phyloP scores from a whole-genome alignment of 2,329 filamentous ascomycete genomes.

The Neofusicoccum kwambonambiense region DNA sequence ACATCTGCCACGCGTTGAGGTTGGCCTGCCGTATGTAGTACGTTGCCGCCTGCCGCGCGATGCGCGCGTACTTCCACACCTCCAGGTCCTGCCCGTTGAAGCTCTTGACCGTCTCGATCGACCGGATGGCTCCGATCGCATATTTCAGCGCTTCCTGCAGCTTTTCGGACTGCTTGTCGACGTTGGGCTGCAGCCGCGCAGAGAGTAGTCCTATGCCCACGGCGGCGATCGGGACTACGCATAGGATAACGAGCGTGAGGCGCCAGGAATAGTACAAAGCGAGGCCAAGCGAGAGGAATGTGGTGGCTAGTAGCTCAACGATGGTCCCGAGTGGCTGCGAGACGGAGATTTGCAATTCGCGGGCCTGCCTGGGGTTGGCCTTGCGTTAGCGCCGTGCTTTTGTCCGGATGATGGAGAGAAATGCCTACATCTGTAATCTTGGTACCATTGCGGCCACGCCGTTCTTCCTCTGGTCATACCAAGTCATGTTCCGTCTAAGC shows the following conservation, averaged over 20 bases:
- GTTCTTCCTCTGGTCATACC: slow-evolving; percentile 74
- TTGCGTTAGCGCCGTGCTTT: neutral
- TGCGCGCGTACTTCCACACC: slow-evolving; percentile 60
- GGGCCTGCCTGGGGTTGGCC: slow-evolving; percentile 64
- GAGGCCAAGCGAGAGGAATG: slow-evolving; percentile 64
- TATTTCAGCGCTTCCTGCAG: slow-evolving; percentile 71
- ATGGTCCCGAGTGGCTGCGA: slow-evolving; percentile 77
- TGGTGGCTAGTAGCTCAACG: slow-evolving; percentile 63
- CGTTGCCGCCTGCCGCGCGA: slow-evolving; percentile 58
- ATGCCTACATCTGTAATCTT: slow-evolving; percentile 68
- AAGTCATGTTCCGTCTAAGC: slow-evolving; percentile 70
- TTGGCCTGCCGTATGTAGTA: slow-evolving; percentile 68
- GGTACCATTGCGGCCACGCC: slow-evolving; percentile 72
- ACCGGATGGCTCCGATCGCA: slow-evolving; percentile 65
- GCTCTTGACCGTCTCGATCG: slow-evolving; percentile 83
- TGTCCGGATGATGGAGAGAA: neutral
- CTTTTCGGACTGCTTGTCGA: slow-evolving; percentile 66
- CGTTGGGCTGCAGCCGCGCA: slow-evolving; percentile 60
- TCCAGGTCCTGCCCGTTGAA: slow-evolving; percentile 76
- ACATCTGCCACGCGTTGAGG: slow-evolving; percentile 69
- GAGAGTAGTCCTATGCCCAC: slow-evolving; percentile 61
- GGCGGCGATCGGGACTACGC: slow-evolving; percentile 68
- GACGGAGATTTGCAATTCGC: slow-evolving; percentile 76
- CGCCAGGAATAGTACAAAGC: slow-evolving; percentile 82
- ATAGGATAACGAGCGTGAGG: slow-evolving; percentile 75